Percentiles rank a stretch among this genome's conserved stretches.
phyloP scores from a whole-genome alignment of 306 rosid genomes.

The Heteromeles arbutifolia region DNA sequence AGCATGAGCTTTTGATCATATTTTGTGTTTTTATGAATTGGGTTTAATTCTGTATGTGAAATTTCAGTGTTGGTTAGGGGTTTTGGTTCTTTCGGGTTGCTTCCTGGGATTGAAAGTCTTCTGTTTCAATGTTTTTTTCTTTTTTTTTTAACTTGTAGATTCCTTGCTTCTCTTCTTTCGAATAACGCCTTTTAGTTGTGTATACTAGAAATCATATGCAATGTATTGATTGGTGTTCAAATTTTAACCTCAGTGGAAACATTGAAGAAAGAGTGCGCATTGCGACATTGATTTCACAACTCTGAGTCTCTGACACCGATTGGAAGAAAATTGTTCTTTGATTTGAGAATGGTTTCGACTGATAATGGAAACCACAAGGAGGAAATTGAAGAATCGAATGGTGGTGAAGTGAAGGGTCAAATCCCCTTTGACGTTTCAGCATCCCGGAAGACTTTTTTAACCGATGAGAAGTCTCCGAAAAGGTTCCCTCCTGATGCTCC shows the following conservation, averaged over 20 bases:
- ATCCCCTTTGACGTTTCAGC: conserved; percentile 34
- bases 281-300: conserved; percentile 13
- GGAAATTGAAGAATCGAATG: conserved; percentile 48
- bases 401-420: conserved; percentile 29
- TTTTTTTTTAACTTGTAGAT: not conserved
- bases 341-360: conserved; percentile 42
- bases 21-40: not conserved
- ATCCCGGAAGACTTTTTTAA: conserved; percentile 33
- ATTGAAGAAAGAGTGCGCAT: conserved; percentile 3
- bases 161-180: conserved; percentile 3
- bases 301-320: conserved; percentile 18
- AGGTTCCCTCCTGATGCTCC: conserved; percentile 29
- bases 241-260: not conserved
- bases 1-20: not conserved
- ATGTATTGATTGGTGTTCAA: conserved; percentile 5
- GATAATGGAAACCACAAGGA: conserved; percentile 37
- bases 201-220: not conserved
- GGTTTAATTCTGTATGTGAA: conserved; percentile 1
- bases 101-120: not conserved
- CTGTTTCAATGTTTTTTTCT: not conserved
- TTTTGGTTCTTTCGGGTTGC: conserved; percentile 1
- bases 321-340: conserved; percentile 5
- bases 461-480: conserved; percentile 33
- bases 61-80: not conserved
- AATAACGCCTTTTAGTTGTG: not conserved